These are phyloP conservation scores for Tilletia walkeri DNA, from an alignment of 1,284 basidiomycete genomes.

Conservation along the genomic window DNA sequence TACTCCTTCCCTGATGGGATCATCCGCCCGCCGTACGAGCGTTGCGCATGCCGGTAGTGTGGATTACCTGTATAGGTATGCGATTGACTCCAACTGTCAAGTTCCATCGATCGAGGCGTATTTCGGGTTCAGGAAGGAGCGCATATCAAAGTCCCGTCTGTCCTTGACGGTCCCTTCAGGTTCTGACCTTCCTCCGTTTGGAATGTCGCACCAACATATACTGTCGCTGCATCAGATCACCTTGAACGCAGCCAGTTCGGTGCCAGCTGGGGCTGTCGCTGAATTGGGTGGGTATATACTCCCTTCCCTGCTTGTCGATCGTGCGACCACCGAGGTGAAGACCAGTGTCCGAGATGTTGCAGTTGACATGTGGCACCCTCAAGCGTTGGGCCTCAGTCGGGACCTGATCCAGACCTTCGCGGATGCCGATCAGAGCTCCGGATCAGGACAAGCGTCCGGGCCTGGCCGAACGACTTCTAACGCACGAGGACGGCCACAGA, in stretches of 20 bases:
- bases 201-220: slow-evolving; percentile 35
- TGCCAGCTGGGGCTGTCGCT: slow-evolving; percentile 18
- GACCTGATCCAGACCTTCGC: slow-evolving; percentile 4
- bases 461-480: not conserved
- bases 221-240: slow-evolving; percentile 38
- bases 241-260: slow-evolving; percentile 25
- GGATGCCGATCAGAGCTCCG: not conserved
- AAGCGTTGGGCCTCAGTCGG: not conserved
- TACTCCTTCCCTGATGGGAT: no score
- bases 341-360: not conserved
- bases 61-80: slow-evolving; percentile 29
- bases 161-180: slow-evolving; percentile 2
- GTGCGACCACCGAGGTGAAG: not conserved
- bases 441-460: not conserved
- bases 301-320: not conserved
- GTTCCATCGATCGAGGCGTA: slow-evolving; percentile 39
- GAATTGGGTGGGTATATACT: not conserved
- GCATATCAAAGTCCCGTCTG: not conserved
- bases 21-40: not conserved
- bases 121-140: slow-evolving; percentile 20
- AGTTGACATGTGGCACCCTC: slow-evolving; percentile 13
- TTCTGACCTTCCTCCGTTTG: slow-evolving; percentile 18
- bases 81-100: slow-evolving; percentile 31
- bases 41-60: slow-evolving; percentile 22
- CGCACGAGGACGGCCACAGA: not conserved